These are phyloP conservation scores for Hygrophoropsis aurantiaca DNA, from an alignment of 768 basidiomycete genomes.

Conservation along the genomic window DNA sequence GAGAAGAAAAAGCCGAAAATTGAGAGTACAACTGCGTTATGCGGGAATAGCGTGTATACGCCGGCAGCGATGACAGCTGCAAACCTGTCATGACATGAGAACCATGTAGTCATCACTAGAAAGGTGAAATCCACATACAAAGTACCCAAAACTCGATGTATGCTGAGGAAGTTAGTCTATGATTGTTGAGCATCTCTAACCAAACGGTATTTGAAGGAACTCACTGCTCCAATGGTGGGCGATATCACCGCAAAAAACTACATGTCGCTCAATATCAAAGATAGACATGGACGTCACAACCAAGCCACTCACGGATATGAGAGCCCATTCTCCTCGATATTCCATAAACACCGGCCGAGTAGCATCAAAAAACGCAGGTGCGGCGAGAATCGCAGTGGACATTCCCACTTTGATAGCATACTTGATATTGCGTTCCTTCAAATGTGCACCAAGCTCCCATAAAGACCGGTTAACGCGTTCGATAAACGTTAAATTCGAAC, in stretches of 20 bases:
- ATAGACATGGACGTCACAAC: too few relatives aligned
- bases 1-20: conserved; percentile 88
- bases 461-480: conserved; percentile 67
- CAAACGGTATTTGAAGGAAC: conserved; percentile 33
- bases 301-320: conserved; percentile 87
- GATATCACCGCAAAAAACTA: conserved; percentile 91
- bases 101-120: conserved; percentile 1
- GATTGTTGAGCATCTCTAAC: too few relatives aligned
- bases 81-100: conserved; percentile 43
- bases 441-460: conserved; percentile 67
- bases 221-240: conserved; percentile 82
- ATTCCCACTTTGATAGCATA: conserved; percentile 88
- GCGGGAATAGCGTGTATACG: conserved; percentile 73
- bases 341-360: conserved; percentile 78
- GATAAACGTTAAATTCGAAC: conserved; percentile 53
- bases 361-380: conserved; percentile 82
- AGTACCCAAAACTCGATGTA: conserved; percentile 86
- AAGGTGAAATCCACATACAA: conserved; percentile 48
- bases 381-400: conserved; percentile 77
- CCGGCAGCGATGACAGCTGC: conserved; percentile 77
- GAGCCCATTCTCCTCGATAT: conserved; percentile 92
- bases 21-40: conserved; percentile 71
- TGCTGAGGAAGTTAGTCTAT: conserved; percentile 82
- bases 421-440: conserved; percentile 75
- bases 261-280: conserved; percentile 2